Evolutionary conservation across 2,329 filamentous ascomycete genomes (phyloP), one percentile per base, ranked within the genome.

Genomic region (Plenodomus lindquistii): DNA sequence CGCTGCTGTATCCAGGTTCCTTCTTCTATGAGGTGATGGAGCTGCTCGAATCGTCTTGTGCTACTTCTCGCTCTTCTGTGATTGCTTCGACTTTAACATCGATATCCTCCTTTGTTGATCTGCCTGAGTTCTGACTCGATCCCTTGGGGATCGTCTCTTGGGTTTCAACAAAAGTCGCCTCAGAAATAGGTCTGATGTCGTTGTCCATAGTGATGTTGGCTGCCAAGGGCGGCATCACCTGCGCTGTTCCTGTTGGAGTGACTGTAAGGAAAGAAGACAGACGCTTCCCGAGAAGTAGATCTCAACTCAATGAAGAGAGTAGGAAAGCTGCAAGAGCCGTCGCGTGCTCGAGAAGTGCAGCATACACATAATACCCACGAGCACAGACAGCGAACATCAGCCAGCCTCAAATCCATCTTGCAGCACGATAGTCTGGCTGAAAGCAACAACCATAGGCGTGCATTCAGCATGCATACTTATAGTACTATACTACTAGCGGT

Each of bases 341-440:
- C 49, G 52, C 41, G 43, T 55, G 52, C 43, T 43, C 21, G 27
- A 38, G 35, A 36, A 18, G 17, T 2, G 27, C 4, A 34, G 37
- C 31, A 5, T 46, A 44, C 21, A 48, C 10, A 46, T 52, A 46
- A 37, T 17, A 36, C 22, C 13, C 18, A 13, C 29, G 22, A 47
- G 37, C 43, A 44, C 46, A 34, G 41, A 37, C 43, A 24, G 24
- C 40, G n/a, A 20, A 34, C 41, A 40, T 39, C 42, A 42, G 41
- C 42, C 44, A 54, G 42, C 44, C 46, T 50, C 35, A 40, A 27
- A 31, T 41, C 37, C 27, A 49, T 46, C 21, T 20, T 40, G 31
- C 39, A 46, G 27, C 36, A 40, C 37, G 36, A 24, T 24, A 36
- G 39, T 20, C 43, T 43, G 11, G 27, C 41, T 35, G 36, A 43